Evolutionary conservation across 2,329 filamentous ascomycete species (phyloP), one percentile per base, ranked within the genome.

Genomic region (Ophiocordyceps unilateralis): DNA sequence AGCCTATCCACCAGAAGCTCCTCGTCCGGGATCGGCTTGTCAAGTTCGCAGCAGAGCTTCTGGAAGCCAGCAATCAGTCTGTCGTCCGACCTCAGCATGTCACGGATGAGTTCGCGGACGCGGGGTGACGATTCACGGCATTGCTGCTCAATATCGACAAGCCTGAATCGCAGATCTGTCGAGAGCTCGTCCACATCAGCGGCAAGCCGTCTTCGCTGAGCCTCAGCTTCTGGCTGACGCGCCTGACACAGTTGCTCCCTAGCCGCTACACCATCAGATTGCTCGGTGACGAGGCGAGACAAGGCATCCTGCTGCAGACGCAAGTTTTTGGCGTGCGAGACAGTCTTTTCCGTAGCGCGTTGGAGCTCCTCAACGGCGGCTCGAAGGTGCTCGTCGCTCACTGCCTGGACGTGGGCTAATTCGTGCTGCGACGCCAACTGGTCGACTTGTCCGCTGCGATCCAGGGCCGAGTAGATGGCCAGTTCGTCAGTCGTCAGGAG

Each of bases 51-150:
- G 0, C 78, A 70, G 2, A 84, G 66, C 49, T 81, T 81, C 52
- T 81, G 76, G 3, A 85, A 61, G 45, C 76, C 76, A 19, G 70
- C 64, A 1, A 84, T 61, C 2, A 83, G 64, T 47, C 73, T 76
- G 53, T 84, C 78, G 46, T 85, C 80, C 1, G 75, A 72, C 9
- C 66, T 64, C 9, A 82, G 59, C 11, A 72, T 56, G 15, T 61
- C 62, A 20, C 68, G 64, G 0, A 76, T 60, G 1, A 66, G 67
- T 44, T 68, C 62, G 40, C 66, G 67, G 15, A 78, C 55, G 3
- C 59, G 58, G 2, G 62, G 55, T 4, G 63, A 64, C 1, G 67
- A 62, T 0, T 58, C 59, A 8, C 67, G 67, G 6, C 56, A 57
- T 36, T 78, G 70, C 46, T 72, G 68, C 50, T 72, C 66, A 2